phyloP scores from a whole-genome alignment of 306 rosid species.

The Cercis canadensis region DNA sequence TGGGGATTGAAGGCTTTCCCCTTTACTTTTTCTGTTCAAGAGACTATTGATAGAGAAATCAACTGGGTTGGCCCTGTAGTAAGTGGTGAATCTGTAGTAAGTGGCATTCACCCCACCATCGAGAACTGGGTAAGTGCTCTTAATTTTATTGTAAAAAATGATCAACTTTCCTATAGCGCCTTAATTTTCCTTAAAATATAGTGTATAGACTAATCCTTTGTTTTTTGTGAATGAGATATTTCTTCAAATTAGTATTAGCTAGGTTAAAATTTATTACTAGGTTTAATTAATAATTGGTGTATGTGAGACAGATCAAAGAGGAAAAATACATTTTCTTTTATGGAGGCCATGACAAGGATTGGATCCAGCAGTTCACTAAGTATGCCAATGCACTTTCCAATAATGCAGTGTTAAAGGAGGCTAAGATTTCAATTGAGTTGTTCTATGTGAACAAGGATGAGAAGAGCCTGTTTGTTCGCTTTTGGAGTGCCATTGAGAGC shows the following conservation, averaged over 20 bases:
- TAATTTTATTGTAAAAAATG: no score
- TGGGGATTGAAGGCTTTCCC: constrained; percentile 25
- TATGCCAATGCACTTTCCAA: constrained; percentile 29
- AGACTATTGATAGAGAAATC: background rate
- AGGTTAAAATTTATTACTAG: no score
- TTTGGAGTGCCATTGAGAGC: constrained; percentile 35
- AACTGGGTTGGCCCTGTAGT: background rate
- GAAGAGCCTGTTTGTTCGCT: constrained; percentile 15
- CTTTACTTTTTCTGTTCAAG: background rate
- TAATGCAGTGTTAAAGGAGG: constrained; percentile 37
- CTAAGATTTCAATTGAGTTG: constrained; percentile 35
- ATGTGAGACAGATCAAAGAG: constrained; percentile 16
- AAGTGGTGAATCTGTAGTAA: background rate
- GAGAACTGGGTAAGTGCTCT: background rate
- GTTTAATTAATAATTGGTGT: no score
- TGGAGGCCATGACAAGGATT: background rate
- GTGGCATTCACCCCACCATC: background rate
- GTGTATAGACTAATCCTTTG: no score
- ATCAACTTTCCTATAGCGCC: no score
- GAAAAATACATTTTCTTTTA: background rate
- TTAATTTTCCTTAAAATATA: no score
- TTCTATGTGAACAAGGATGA: constrained; percentile 35
- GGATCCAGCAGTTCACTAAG: constrained; percentile 45
- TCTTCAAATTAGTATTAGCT: no score
- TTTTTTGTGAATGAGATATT: no score